phyloP scores from a whole-genome alignment of 2,329 filamentous ascomycete genomes.

The Xylariaceae sp. region DNA sequence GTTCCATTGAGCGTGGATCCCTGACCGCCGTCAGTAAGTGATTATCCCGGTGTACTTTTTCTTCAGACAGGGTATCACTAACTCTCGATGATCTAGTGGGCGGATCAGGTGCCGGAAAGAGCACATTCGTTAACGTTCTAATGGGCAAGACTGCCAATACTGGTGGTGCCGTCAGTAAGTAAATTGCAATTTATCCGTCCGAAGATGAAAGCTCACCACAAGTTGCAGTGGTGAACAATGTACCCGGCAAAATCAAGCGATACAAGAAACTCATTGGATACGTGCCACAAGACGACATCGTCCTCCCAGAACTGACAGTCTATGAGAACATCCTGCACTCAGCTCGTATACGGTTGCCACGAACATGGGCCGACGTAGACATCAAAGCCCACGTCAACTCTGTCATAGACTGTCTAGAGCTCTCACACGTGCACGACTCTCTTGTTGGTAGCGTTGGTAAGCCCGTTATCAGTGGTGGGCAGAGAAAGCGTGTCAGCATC shows the following conservation, averaged over 20 bases:
- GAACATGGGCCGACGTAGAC: constrained; percentile 44
- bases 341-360: constrained; percentile 48
- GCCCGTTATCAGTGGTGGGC: constrained; percentile 52
- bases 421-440: constrained; percentile 47
- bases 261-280: constrained; percentile 60
- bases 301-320: constrained; percentile 56
- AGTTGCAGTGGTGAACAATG: constrained; percentile 41
- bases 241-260: constrained; percentile 40
- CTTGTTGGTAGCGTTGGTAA: constrained; percentile 47
- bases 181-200: not conserved
- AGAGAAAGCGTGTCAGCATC: constrained; percentile 55
- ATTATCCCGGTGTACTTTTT: too few species aligned
- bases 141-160: constrained; percentile 54
- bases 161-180: constrained; percentile 37
- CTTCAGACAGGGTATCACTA: too few species aligned
- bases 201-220: not conserved
- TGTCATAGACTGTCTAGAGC: constrained; percentile 49
- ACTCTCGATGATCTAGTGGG: too few species aligned
- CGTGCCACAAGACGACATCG: constrained; percentile 58
- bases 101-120: constrained; percentile 55
- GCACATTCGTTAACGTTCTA: constrained; percentile 56
- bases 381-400: constrained; percentile 51
- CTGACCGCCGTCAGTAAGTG: constrained; percentile 56
- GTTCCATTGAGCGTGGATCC: constrained; percentile 48
- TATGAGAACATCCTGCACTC: constrained; percentile 59